Base-by-base conservation (phyloP, 768 basidiomycete genomes). In the Lentinula aciculospora region DNA sequence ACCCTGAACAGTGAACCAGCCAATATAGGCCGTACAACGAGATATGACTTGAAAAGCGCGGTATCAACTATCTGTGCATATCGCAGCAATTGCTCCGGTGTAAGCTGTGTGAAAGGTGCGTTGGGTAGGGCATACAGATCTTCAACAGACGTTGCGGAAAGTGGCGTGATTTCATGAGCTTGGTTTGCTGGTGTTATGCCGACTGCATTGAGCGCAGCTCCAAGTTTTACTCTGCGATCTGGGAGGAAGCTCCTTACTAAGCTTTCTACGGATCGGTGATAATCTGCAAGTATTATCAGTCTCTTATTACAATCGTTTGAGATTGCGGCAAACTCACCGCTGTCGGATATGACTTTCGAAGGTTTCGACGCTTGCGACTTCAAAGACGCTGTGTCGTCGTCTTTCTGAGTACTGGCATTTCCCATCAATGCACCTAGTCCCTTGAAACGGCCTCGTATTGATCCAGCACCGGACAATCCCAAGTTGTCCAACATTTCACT, bases 11-110 rank as follows among this genome's bases (percentile, higher is more conserved):
- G 71, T 29, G 92, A 84, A 0, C 92, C 93, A 9, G 98, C 74
- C 57, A 99, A 73, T 12, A 79, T 81, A 0, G 96, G 93, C 44
- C 88, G 77, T 40, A 88, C 86, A 21, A 92, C 78, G 21, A 98
- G 73, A 69, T 96, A 97, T 2, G 89, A 86, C 72, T 97, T 96
- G 72, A 98, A 94, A 62, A 98, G 73, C 8, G 92, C 95, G 1
- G 97, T 98, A 65, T 98, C 93, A 25, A 98, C 89, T 32, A 98
- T 85, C 71, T 98, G 95, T 0, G 94, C 94, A 57, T 88, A 92
- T 19, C 92, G 81, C 36, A 95, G 76, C 5, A 98, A 77, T 61
- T 97, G 89, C 59, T 91, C 91, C 2, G 94, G 88, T 0, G 84
- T 87, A 21, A 98, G 75, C 3, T 81, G 76, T 0, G 82, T 73